A percentile compares a stretch with the other conserved stretches of the same genome.
These are phyloP conservation scores for Candolleomyces eurysporus DNA, from an alignment of 768 basidiomycete genomes.

Conservation along the genomic window DNA sequence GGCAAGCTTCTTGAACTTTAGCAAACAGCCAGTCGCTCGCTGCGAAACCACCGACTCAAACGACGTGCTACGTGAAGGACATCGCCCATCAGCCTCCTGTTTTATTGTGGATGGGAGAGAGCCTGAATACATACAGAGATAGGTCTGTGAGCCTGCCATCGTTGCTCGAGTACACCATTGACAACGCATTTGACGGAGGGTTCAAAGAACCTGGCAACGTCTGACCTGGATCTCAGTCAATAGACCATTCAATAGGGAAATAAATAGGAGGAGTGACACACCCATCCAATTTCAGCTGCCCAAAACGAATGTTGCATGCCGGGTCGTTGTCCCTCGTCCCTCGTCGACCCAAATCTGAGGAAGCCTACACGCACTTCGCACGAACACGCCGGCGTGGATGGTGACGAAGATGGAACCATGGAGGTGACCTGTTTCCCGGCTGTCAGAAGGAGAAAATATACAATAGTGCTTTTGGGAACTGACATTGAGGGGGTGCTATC, in stretches of 20 bases:
- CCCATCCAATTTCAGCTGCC: constrained; percentile 41
- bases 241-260: neutral
- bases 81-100: neutral
- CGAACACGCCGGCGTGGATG: constrained; percentile 30
- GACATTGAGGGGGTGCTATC: constrained; percentile 40
- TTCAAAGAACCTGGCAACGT: constrained; percentile 30
- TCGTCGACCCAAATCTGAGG: constrained; percentile 36
- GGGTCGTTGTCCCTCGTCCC: constrained; percentile 38
- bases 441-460: neutral
- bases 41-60: constrained; percentile 59
- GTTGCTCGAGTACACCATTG: constrained; percentile 19
- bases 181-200: constrained; percentile 31
- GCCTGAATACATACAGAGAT: constrained; percentile 22
- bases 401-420: constrained; percentile 49
- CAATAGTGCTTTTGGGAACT: constrained; percentile 2
- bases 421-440: constrained; percentile 32
- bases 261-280: constrained; percentile 9
- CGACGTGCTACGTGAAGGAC: constrained; percentile 30
- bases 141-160: constrained; percentile 11
- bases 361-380: constrained; percentile 35
- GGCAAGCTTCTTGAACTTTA: constrained; percentile 37
- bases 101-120: neutral
- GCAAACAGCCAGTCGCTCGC: constrained; percentile 55
- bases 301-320: constrained; percentile 34
- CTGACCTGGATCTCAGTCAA: constrained; percentile 14